Evolutionary conservation across 371 early-diverging fungal species (phyloP), one percentile per base, ranked within the genome.

Genomic region (Rhizomucor pusillus): DNA sequence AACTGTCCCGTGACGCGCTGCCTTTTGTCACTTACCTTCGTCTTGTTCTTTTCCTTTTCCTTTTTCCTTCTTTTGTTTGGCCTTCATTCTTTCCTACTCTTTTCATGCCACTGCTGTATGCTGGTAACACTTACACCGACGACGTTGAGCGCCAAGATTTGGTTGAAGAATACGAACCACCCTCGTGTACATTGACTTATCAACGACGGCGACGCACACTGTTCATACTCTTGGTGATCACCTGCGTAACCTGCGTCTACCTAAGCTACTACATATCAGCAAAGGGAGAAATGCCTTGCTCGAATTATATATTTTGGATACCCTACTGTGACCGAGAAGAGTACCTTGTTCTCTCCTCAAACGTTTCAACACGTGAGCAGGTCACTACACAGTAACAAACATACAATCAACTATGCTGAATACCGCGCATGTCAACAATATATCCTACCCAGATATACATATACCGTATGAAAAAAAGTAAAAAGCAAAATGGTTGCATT

Each of bases 251-350:
- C 0, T 63, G 58, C 29, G 29, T 63, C 20, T 46, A 41, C 33
- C 34, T 63, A 12, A 63, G 63, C 33, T 58, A 54, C 40, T 50
- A 49, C 14, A 48, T 54, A 3, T 63, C 63, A 3, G 50, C 52
- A 6, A 43, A 11, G 6, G 54, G 40, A 11, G 23, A 22, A 19
- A 29, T 52, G 37, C 58, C 54, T 13, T 63, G 63, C 37, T 47
- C 63, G 3, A 51, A 53, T 29, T 44, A 51, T 50, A 56, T 63
- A 35, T 19, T 63, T 2, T 63, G 63, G 63, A 45, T 63, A 16
- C 63, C 63, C 23, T 37, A 43, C 40, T 63, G 63, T 19, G 55
- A 50, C 25, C 47, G 41, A 16, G 50, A 63, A 25, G 33, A 63
- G 45, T 63, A 57, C 35, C 24, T 51, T 52, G 45, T 50, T 14